Percentiles rank a stretch among this genome's conserved stretches.
Evolutionary conservation across 148 eudicot genomes (phyloP).

Genomic region (Dysphania ambrosioides): DNA sequence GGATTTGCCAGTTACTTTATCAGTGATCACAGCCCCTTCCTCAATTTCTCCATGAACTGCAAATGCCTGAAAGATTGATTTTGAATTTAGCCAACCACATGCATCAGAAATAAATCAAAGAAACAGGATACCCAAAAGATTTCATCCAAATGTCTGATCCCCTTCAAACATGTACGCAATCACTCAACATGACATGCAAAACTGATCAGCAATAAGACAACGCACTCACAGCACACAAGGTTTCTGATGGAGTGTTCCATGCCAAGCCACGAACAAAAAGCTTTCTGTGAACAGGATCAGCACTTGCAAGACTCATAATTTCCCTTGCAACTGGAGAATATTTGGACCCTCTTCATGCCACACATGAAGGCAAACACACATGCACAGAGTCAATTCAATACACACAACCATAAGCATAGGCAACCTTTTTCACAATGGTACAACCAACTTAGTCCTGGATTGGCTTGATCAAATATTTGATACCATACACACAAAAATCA

Average conservation of each 20-base stretch:
- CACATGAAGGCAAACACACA: slow-evolving; percentile 81
- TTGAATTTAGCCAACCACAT: background rate
- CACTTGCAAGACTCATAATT: slow-evolving; percentile 61
- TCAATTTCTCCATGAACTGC: slow-evolving; percentile 64
- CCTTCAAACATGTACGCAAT: slow-evolving; percentile 14
- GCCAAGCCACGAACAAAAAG: slow-evolving; percentile 85
- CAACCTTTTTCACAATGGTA: slow-evolving; percentile 15
- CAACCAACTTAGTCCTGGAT: slow-evolving; percentile 2
- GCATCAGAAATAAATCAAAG: background rate
- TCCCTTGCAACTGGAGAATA: slow-evolving; percentile 70
- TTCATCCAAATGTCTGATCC: background rate
- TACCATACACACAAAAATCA: background rate
- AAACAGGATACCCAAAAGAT: background rate
- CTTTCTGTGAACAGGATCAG: slow-evolving; percentile 78
- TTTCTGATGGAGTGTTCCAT: slow-evolving; percentile 71
- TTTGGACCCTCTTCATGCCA: slow-evolving; percentile 63
- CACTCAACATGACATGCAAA: slow-evolving; percentile 21
- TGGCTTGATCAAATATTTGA: background rate
- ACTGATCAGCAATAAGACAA: slow-evolving; percentile 40
- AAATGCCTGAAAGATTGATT: slow-evolving; percentile 44
- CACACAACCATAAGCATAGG: slow-evolving; percentile 31
- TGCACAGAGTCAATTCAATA: slow-evolving; percentile 55
- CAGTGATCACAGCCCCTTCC: slow-evolving; percentile 67
- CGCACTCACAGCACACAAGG: slow-evolving; percentile 82
- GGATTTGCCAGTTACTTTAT: slow-evolving; percentile 59